Percentiles rank a stretch among this genome's conserved stretches.
phyloP scores from a whole-genome alignment of 768 basidiomycete genomes.

The Trametes villosa region DNA sequence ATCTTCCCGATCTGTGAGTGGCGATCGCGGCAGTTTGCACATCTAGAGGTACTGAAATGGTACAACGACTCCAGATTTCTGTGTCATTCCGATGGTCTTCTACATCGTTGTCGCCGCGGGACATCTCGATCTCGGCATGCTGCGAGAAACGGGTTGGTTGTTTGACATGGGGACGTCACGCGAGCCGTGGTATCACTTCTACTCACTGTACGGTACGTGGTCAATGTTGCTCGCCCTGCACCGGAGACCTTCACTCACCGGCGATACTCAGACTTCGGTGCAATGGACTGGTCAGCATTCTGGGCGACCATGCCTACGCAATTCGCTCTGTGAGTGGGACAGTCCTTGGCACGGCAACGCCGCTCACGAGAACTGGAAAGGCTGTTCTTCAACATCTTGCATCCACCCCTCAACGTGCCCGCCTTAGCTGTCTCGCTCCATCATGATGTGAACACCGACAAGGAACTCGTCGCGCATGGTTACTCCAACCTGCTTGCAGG shows the following conservation, averaged over 20 bases:
- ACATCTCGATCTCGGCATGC: conserved; percentile 56
- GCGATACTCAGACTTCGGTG: conserved; percentile 55
- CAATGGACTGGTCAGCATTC: conserved; percentile 66
- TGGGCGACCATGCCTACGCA: conserved; percentile 92
- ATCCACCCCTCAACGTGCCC: conserved; percentile 88
- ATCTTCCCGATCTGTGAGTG: conserved; percentile 86
- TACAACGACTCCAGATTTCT: conserved; percentile 59
- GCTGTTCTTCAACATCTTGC: conserved; percentile 83
- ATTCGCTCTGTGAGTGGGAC: conserved; percentile 75
- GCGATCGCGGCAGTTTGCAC: conserved; percentile 24
- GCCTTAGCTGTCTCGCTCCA: conserved; percentile 92
- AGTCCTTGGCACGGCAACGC: conserved; percentile 22
- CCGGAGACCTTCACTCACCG: not conserved
- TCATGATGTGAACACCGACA: conserved; percentile 88
- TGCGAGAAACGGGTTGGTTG: conserved; percentile 80
- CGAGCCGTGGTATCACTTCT: conserved; percentile 82
- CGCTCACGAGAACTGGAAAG: conserved; percentile 38
- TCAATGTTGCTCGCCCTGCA: not conserved
- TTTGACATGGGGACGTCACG: conserved; percentile 69
- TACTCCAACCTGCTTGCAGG: conserved; percentile 89
- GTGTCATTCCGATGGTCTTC: conserved; percentile 80
- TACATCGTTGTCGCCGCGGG: conserved; percentile 76
- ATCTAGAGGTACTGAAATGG: not conserved
- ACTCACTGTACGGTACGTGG: conserved; percentile 70
- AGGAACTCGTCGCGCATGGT: conserved; percentile 91